Evolutionary conservation across 352 stramenopile genomes (phyloP).

Genomic region (Globisporangium takayamanum): DNA sequence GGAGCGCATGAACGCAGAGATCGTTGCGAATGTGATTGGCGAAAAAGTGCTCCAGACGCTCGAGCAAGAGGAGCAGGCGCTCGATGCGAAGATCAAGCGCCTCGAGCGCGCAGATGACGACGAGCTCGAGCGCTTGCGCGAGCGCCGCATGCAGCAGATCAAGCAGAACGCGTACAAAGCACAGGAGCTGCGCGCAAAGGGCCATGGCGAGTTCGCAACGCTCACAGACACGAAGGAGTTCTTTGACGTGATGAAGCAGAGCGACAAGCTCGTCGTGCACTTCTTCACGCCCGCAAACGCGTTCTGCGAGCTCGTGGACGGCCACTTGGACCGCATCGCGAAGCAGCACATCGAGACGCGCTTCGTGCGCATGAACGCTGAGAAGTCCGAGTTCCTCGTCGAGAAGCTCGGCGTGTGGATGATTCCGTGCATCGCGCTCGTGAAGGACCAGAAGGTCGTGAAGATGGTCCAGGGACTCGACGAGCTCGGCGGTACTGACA

Average conservation of each 20-base stretch:
- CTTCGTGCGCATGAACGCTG: constrained; percentile 95
- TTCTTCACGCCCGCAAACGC: constrained; percentile 93
- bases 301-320: constrained; percentile 92
- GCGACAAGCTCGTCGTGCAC: constrained; percentile 90
- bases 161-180: constrained; percentile 58
- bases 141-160: constrained; percentile 72
- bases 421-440: constrained; percentile 94
- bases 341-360: constrained; percentile 91
- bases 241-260: constrained; percentile 92
- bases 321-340: constrained; percentile 88
- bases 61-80: constrained; percentile 74
- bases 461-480: constrained; percentile 95
- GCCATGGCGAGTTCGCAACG: constrained; percentile 86
- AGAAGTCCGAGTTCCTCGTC: constrained; percentile 95
- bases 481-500: constrained; percentile 90
- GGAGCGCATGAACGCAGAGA: constrained; percentile 63
- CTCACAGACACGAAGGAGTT: constrained; percentile 92
- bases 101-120: constrained; percentile 85
- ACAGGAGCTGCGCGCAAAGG: constrained; percentile 70
- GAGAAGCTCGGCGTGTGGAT: constrained; percentile 94
- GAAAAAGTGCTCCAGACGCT: constrained; percentile 86
- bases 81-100: constrained; percentile 81
- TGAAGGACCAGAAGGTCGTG: constrained; percentile 93
- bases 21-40: constrained; percentile 74
- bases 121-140: constrained; percentile 83